These are phyloP conservation scores for Usnea hakonensis DNA, from an alignment of 495 filamentous ascomycete species.

Conservation along the genomic window DNA sequence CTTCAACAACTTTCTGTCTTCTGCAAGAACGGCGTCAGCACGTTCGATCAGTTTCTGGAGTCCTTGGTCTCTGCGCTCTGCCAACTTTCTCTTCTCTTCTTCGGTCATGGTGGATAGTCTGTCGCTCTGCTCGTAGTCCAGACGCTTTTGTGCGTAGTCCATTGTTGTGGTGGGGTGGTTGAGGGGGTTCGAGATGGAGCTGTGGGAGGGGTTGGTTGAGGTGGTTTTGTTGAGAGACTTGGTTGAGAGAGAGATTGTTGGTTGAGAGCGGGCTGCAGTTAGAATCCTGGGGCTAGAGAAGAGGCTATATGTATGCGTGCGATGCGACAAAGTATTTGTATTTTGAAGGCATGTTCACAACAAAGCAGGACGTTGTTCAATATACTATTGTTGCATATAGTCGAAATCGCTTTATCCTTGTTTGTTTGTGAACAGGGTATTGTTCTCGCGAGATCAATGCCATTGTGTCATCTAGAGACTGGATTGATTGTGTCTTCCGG, in stretches of 20 bases:
- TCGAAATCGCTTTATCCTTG: background rate
- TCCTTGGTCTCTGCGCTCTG: background rate
- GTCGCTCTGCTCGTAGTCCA: background rate
- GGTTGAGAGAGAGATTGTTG: background rate
- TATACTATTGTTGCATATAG: background rate
- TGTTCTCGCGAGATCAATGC: background rate
- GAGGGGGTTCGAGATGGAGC: background rate
- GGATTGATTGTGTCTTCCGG: too few species aligned
- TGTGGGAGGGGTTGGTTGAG: background rate
- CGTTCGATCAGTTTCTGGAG: background rate
- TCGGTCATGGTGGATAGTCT: background rate
- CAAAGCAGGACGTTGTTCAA: background rate
- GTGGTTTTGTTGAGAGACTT: too few species aligned
- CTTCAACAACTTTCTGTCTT: background rate
- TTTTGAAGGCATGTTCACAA: background rate
- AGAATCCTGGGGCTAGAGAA: background rate
- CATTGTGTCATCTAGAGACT: background rate
- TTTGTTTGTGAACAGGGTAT: background rate
- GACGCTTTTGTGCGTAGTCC: background rate
- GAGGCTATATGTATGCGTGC: background rate
- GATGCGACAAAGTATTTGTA: background rate
- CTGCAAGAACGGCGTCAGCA: background rate
- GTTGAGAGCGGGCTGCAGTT: background rate
- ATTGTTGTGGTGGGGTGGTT: background rate
- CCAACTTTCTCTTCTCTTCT: background rate